Percentiles rank a stretch among this genome's conserved stretches.
phyloP scores from a whole-genome alignment of 192 early-diverging fungal species.

The Linnemannia exigua region DNA sequence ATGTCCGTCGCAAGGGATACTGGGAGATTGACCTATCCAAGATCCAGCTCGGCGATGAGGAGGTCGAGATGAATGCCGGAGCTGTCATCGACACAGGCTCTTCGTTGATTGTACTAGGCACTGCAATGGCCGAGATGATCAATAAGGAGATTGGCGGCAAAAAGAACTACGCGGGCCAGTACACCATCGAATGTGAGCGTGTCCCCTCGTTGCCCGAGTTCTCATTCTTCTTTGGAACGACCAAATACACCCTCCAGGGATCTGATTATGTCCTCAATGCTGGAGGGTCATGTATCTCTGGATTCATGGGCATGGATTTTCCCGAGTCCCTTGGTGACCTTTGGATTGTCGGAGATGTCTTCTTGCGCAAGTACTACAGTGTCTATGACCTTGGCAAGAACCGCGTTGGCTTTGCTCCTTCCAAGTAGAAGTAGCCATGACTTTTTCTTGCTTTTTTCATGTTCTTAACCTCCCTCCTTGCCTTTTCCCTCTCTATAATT shows the following conservation, averaged over 20 bases:
- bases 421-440: slow-evolving; percentile 23
- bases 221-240: slow-evolving; percentile 82
- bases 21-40: slow-evolving; percentile 95
- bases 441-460: not conserved
- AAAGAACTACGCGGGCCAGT: slow-evolving; percentile 95
- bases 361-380: slow-evolving; percentile 83
- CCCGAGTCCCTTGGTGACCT: slow-evolving; percentile 82
- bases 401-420: slow-evolving; percentile 70
- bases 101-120: slow-evolving; percentile 87
- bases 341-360: slow-evolving; percentile 89
- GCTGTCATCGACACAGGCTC: slow-evolving; percentile 96
- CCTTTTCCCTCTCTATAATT: not conserved
- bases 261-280: slow-evolving; percentile 66
- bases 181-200: slow-evolving; percentile 83
- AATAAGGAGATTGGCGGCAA: slow-evolving; percentile 93
- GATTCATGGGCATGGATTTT: slow-evolving; percentile 94
- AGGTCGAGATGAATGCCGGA: slow-evolving; percentile 73
- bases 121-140: slow-evolving; percentile 86
- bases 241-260: slow-evolving; percentile 73
- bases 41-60: slow-evolving; percentile 84
- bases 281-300: slow-evolving; percentile 78
- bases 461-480: not conserved
- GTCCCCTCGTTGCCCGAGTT: slow-evolving; percentile 82
- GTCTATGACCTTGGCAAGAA: slow-evolving; percentile 78
- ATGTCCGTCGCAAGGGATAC: slow-evolving; percentile 93